Evolutionary conservation across 768 basidiomycete species (phyloP).

Genomic region (Piloderma croceum): DNA sequence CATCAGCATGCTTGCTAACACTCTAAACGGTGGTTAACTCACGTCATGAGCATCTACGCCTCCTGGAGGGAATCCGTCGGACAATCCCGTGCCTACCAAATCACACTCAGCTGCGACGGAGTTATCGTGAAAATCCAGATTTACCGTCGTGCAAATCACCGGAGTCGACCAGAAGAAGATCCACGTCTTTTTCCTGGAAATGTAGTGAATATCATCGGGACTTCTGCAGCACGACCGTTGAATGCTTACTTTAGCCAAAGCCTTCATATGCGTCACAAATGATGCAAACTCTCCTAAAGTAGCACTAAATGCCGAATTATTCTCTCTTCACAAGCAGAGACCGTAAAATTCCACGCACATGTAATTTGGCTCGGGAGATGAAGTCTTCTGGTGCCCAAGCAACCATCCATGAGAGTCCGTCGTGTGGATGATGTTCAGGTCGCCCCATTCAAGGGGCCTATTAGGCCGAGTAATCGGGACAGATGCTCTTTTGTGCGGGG

Average conservation of each 20-base stretch:
- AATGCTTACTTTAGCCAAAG: slow-evolving; percentile 50
- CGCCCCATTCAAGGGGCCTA: slow-evolving; percentile 75
- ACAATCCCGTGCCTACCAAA: slow-evolving; percentile 60
- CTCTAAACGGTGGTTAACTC: slow-evolving; percentile 9
- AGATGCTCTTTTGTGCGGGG: slow-evolving; percentile 31
- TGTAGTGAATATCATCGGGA: no score
- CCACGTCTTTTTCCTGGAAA: slow-evolving; percentile 62
- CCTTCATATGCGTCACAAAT: slow-evolving; percentile 82
- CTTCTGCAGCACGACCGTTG: no score
- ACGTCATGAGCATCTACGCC: slow-evolving; percentile 72
- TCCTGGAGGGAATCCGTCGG: slow-evolving; percentile 67
- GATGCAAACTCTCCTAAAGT: slow-evolving; percentile 81
- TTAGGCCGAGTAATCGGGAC: slow-evolving; percentile 49
- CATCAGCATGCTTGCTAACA: not conserved
- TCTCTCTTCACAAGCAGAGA: not conserved
- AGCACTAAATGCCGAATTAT: slow-evolving; percentile 28
- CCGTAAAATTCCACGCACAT: slow-evolving; percentile 30
- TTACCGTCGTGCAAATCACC: slow-evolving; percentile 73
- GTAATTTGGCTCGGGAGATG: slow-evolving; percentile 74
- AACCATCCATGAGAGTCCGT: slow-evolving; percentile 84
- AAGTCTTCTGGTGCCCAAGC: slow-evolving; percentile 73
- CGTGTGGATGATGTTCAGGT: slow-evolving; percentile 82
- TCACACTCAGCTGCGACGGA: not conserved
- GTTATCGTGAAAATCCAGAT: slow-evolving; percentile 6
- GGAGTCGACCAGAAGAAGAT: slow-evolving; percentile 76